Evolutionary conservation across 2,329 filamentous ascomycete species (phyloP), one percentile per base, ranked within the genome.

Genomic region (Cercospora nicotianae): DNA sequence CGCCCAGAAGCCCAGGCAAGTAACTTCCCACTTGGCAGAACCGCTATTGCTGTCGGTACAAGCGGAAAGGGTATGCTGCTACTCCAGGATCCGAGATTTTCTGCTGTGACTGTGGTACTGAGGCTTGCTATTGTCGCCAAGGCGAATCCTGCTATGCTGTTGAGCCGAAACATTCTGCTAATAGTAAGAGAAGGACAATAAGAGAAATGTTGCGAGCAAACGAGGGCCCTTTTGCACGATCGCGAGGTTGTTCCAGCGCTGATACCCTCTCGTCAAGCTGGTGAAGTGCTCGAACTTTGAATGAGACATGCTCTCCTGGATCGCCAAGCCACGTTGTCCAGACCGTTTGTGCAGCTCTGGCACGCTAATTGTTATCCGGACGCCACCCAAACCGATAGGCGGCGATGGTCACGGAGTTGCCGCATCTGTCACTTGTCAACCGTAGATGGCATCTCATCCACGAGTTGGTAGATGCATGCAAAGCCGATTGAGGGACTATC

Each of bases 321-420:
- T 59, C 28, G 55, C 55, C 55, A 59, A 59, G 55, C 48, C 48
- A 16, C 48, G 48, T 55, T 55, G 48, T 55, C 48, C 48, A 55
- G 48, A 28, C 48, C 48, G 48, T 55, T 55, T 26, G 23, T 26
- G 20, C 23, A 16, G 10, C 16, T 55, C 48, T 55, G 48, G 48
- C 48, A 55, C 48, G 48, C 48, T 55, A 55, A 28, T 26, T 5
- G 23, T n/a, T n/a, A 55, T 55, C 48, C 23, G 48, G 48, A 55
- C 48, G 48, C 48, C 48, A 55, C 48, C 48, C 48, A 28, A 26
- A 55, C 48, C 18, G 48, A 55, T 55, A 55, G 48, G 48, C 48
- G 23, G 48, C 23, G 23, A 28, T 55, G 48, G 48, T 30, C 48
- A 16, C 23, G 8, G 20, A 28, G 23, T 55, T 30, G n/a, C 48